A percentile compares a stretch with the other conserved stretches of the same genome.
Evolutionary conservation across 371 early-diverging fungal species (phyloP).

Genomic region (Chytridiales sp.): DNA sequence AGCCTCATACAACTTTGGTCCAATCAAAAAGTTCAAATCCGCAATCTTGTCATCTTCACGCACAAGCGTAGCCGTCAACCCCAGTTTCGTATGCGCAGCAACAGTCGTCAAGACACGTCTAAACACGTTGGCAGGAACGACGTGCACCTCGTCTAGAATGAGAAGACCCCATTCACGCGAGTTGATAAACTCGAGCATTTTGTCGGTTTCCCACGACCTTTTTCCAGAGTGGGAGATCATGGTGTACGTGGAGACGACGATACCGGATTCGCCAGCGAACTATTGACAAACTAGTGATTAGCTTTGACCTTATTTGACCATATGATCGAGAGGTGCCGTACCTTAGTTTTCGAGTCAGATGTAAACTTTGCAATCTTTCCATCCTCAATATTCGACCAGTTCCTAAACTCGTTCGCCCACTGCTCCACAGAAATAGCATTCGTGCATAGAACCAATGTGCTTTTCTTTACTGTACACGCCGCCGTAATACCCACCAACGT

Average conservation of each 20-base stretch:
- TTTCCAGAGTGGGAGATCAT: constrained; percentile 98
- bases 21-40: constrained; percentile 98
- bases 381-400: constrained; percentile 92
- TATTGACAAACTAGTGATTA: constrained; percentile 29
- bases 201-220: constrained; percentile 90
- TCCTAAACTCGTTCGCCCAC: constrained; percentile 96
- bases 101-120: constrained; percentile 92
- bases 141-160: constrained; percentile 99
- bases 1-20: constrained; percentile 99
- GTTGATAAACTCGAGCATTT: constrained; percentile 95
- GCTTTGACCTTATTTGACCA: constrained; percentile 35
- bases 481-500: constrained; percentile 99
- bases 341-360: constrained; percentile 90
- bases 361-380: constrained; percentile 95
- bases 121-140: constrained; percentile 99
- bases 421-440: constrained; percentile 97
- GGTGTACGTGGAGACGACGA: constrained; percentile 97
- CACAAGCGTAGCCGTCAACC: constrained; percentile 98
- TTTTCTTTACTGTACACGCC: constrained; percentile 98
- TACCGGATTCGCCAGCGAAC: constrained; percentile 87
- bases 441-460: constrained; percentile 94
- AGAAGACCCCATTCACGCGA: constrained; percentile 97
- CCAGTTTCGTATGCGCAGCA: constrained; percentile 96
- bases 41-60: constrained; percentile 99
- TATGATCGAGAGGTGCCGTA: constrained; percentile 1